Percentiles rank a stretch among this genome's conserved stretches.
Conservation (phyloP, 2,329 filamentous ascomycete species). For the Colletotrichum graminicola region DNA sequence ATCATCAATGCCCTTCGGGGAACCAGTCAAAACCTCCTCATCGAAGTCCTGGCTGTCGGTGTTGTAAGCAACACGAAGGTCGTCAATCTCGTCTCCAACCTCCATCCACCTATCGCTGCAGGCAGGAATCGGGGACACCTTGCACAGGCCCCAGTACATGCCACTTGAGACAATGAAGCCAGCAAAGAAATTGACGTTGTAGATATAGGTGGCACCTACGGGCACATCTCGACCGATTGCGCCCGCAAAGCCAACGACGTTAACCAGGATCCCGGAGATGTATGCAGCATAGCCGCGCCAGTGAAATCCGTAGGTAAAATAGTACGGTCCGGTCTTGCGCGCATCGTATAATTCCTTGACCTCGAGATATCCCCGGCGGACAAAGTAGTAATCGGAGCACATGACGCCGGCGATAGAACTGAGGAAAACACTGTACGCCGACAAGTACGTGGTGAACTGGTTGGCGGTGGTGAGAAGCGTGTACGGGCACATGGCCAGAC, state of each 20-base stretch:
- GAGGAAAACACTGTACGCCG: slow-evolving; percentile 93
- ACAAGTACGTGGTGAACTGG: slow-evolving; percentile 92
- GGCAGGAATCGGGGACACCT: slow-evolving; percentile 78
- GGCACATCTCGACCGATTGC: slow-evolving; percentile 81
- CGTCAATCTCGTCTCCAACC: slow-evolving; percentile 73
- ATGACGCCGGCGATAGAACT: slow-evolving; percentile 95
- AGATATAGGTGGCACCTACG: slow-evolving; percentile 84
- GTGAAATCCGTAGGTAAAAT: slow-evolving; percentile 78
- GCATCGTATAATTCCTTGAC: slow-evolving; percentile 84
- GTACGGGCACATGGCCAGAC: slow-evolving; percentile 89
- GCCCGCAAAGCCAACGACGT: slow-evolving; percentile 91
- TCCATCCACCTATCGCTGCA: slow-evolving; percentile 84
- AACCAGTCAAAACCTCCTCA: slow-evolving; percentile 47
- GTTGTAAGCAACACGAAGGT: slow-evolving; percentile 63
- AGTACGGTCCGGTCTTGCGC: slow-evolving; percentile 77
- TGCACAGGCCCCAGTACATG: slow-evolving; percentile 79
- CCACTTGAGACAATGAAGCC: slow-evolving; percentile 79
- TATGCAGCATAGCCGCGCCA: slow-evolving; percentile 90
- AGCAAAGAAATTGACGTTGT: slow-evolving; percentile 90
- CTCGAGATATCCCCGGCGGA: slow-evolving; percentile 85
- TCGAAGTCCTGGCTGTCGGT: slow-evolving; percentile 54
- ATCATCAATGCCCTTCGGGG: slow-evolving; percentile 14
- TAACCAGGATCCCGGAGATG: slow-evolving; percentile 85
- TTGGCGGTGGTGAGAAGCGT: slow-evolving; percentile 81
- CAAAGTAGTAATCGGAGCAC: slow-evolving; percentile 86